Percentiles rank a stretch among this genome's conserved stretches.
phyloP scores from a whole-genome alignment of 2,329 filamentous ascomycete genomes.

The Bipolaris zeicola region DNA sequence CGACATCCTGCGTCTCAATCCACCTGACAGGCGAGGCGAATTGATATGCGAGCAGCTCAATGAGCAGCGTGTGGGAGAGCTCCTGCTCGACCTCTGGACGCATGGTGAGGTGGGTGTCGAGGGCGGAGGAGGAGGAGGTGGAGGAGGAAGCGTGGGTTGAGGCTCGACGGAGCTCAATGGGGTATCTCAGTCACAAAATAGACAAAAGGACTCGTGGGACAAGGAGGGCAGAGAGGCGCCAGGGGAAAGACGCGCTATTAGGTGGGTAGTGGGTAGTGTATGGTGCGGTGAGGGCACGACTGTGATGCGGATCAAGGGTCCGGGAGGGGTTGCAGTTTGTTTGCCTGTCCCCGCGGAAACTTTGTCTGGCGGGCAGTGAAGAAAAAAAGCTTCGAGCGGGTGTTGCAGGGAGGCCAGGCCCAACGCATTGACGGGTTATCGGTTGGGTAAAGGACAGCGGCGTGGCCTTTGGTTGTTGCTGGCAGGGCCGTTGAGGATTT shows the following conservation, averaged over 20 bases:
- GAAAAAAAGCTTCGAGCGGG: conserved; percentile 21
- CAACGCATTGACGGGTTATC: conserved; percentile 45
- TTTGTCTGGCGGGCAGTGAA: conserved; percentile 11
- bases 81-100: conserved; percentile 99
- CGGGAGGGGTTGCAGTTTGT: conserved; percentile 16
- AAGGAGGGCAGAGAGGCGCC: conserved; percentile 23
- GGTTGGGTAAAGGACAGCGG: conserved; percentile 28
- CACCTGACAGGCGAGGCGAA: conserved; percentile 98
- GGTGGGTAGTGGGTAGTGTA: conserved; percentile 12
- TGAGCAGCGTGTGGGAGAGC: conserved; percentile 95
- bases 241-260: conserved; percentile 22
- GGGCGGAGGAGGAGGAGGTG: conserved; percentile 5
- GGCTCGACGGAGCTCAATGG: conserved; percentile 35
- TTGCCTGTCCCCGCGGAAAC: conserved; percentile 13
- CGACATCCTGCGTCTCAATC: conserved; percentile 99
- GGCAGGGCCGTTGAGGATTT: conserved; percentile 41
- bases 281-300: conserved; percentile 18
- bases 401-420: conserved; percentile 26
- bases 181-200: conserved; percentile 31
- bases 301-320: conserved; percentile 14
- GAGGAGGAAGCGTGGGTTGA: conserved; percentile 18
- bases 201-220: conserved; percentile 27
- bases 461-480: conserved; percentile 13
- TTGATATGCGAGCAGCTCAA: conserved; percentile 98
- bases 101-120: conserved; percentile 63